These are phyloP conservation scores for Pythium phragmitis DNA, from an alignment of 352 stramenopile genomes.

Conservation along the genomic window DNA sequence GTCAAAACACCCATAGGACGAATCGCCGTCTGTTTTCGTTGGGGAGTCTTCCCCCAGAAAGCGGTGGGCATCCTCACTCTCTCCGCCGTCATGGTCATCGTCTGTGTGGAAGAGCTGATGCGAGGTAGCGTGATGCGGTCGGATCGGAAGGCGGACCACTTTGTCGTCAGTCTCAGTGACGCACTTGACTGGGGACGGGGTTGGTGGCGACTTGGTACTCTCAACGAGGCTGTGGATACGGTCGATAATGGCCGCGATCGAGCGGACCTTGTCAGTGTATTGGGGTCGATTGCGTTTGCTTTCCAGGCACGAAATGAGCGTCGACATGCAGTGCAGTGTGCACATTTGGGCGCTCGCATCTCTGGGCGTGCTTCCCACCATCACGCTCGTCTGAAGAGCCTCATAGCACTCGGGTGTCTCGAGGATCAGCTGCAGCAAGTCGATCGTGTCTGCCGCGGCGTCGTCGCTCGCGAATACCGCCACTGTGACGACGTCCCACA, in stretches of 20 bases:
- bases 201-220: background rate
- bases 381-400: slow-evolving; percentile 4
- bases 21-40: slow-evolving; percentile 2
- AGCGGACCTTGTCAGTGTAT: background rate
- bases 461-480: slow-evolving; percentile 31
- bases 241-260: slow-evolving; percentile 14
- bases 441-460: slow-evolving; percentile 35
- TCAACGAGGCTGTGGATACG: slow-evolving; percentile 17
- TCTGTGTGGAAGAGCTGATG: background rate
- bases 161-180: background rate
- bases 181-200: background rate
- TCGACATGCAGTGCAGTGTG: slow-evolving; percentile 4
- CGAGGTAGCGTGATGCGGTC: background rate
- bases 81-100: slow-evolving; percentile 4
- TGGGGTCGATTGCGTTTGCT: slow-evolving; percentile 16
- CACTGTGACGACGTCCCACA: slow-evolving; percentile 37
- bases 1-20: slow-evolving; percentile 11
- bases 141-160: background rate
- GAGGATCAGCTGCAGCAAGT: slow-evolving; percentile 41
- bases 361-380: background rate
- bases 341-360: slow-evolving; percentile 13
- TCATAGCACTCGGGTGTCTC: slow-evolving; percentile 27
- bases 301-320: slow-evolving; percentile 16
- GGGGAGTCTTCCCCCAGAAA: slow-evolving; percentile 26
- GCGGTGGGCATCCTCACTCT: slow-evolving; percentile 22